Evolutionary conservation across 306 rosid genomes (phyloP), one percentile per base, ranked within the genome.

Genomic region (Lablab purpureus): DNA sequence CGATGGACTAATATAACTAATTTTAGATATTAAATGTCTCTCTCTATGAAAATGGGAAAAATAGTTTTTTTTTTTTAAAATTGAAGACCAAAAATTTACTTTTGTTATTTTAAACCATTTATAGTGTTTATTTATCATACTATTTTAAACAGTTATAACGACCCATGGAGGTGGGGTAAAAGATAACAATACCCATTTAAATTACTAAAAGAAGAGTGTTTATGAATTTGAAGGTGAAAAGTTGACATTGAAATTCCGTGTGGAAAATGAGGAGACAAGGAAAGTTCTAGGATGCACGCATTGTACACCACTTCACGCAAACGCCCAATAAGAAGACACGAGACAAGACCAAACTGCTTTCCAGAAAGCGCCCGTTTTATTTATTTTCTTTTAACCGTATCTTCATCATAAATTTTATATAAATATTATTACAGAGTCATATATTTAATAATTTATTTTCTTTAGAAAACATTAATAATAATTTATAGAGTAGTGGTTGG

Each of bases 261-360:
- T 59, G 82, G 73, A 69, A 82, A 76, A 75, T 19, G 49, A 32
- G 68, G 74, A 70, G 60, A 70, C 82, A 76, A 17, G 45, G 85
- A 82, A 82, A 69, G 4, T 70, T 76, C 82, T 7, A 22, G 18
- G 76, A 22, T 14, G 27, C 66, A 11, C 71, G 9, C 74, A 2
- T 3, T 25, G 3, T 4, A 5, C 30, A 15, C 54, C 25, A 9
- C 30, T 10, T 18, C 54, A 17, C 66, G 47, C 45, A 71, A 75
- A 62, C 82, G 78, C 81, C 62, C 12, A 62, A 69, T 41, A 4
- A 36, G 4, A 45, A 7, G 15, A 67, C 77, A 76, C 85, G 81
- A 62, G 74, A 45, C 74, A 17, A 4, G 1, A 45, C 30, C 11
- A 66, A 17, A 28, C 17, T 28, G 0, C 54, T 14, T 66, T 66